Conservation (phyloP, 2,329 filamentous ascomycete species). For the Dryadomyces sulphureus region DNA sequence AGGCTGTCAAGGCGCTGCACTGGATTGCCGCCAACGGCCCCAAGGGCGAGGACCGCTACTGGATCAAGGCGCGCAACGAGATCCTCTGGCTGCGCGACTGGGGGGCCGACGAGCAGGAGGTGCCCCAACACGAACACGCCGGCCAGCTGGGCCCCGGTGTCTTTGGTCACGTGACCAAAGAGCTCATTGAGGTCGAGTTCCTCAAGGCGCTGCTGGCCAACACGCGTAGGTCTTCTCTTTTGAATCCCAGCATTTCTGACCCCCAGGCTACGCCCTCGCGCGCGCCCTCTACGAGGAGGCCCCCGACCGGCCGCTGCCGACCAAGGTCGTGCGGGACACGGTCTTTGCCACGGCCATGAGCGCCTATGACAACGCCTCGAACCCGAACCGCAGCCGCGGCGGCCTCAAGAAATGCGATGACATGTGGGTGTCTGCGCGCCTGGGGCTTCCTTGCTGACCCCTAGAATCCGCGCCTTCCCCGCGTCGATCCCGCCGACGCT, state of each 20-base stretch:
- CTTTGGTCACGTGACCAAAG: slow-evolving; percentile 43
- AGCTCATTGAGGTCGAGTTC: slow-evolving; percentile 55
- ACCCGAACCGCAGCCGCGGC: slow-evolving; percentile 62
- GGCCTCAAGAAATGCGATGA: slow-evolving; percentile 65
- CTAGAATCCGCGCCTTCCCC: slow-evolving; percentile 49
- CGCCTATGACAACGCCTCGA: slow-evolving; percentile 69
- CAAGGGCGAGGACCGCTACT: slow-evolving; percentile 48
- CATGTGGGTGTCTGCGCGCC: slow-evolving; percentile 34
- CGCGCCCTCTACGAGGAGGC: slow-evolving; percentile 44
- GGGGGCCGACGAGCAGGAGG: slow-evolving; percentile 36
- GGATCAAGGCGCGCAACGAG: slow-evolving; percentile 45
- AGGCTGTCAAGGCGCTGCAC: slow-evolving; percentile 45
- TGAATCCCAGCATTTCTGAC: not conserved
- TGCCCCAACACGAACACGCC: slow-evolving; percentile 2
- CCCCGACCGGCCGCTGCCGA: slow-evolving; percentile 31
- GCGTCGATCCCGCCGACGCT: slow-evolving; percentile 36
- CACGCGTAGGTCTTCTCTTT: slow-evolving; percentile 30
- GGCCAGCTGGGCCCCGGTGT: slow-evolving; percentile 22
- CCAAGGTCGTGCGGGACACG: slow-evolving; percentile 39
- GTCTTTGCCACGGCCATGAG: slow-evolving; percentile 50
- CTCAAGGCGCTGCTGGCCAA: slow-evolving; percentile 51
- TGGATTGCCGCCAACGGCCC: slow-evolving; percentile 31
- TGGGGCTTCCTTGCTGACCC: not conserved
- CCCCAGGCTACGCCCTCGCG: slow-evolving; percentile 45
- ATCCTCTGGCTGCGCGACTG: slow-evolving; percentile 62